Evolutionary conservation across 2,329 filamentous ascomycete genomes (phyloP).

Genomic region (Penicillium palitans): DNA sequence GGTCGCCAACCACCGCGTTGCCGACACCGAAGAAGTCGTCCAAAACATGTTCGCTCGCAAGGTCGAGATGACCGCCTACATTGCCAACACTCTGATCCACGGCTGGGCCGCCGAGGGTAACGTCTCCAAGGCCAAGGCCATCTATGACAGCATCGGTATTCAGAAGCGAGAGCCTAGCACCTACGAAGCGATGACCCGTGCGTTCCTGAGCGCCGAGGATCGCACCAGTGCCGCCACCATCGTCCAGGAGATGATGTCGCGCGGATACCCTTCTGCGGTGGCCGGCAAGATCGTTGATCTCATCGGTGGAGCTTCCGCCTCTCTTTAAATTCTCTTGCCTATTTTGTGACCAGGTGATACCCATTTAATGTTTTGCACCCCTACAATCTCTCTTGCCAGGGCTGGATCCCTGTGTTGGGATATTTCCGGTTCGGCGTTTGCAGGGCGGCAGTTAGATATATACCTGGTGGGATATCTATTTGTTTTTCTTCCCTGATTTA

Average conservation of each 20-base stretch:
- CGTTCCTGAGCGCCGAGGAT: slow-evolving; percentile 81
- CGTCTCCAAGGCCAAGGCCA: slow-evolving; percentile 71
- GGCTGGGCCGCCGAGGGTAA: slow-evolving; percentile 88
- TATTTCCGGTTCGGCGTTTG: slow-evolving; percentile 30
- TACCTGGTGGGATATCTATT: slow-evolving; percentile 19
- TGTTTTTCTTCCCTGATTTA: slow-evolving; percentile 7
- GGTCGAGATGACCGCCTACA: slow-evolving; percentile 91
- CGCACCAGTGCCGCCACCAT: slow-evolving; percentile 73
- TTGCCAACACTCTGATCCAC: slow-evolving; percentile 96
- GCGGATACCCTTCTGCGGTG: slow-evolving; percentile 89
- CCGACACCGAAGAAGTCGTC: slow-evolving; percentile 72
- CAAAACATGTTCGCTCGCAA: slow-evolving; percentile 70
- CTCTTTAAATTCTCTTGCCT: slow-evolving; percentile 23
- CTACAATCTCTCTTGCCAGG: slow-evolving; percentile 28
- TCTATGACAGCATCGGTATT: slow-evolving; percentile 76
- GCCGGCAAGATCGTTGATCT: slow-evolving; percentile 92
- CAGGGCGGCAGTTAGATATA: slow-evolving; percentile 29
- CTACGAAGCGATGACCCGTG: slow-evolving; percentile 97
- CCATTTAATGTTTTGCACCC: slow-evolving; percentile 13
- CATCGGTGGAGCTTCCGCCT: slow-evolving; percentile 55
- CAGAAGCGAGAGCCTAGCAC: slow-evolving; percentile 91
- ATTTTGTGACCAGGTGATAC: slow-evolving; percentile 9
- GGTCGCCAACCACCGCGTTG: slow-evolving; percentile 88
- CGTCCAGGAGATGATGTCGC: slow-evolving; percentile 84
- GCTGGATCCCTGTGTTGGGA: slow-evolving; percentile 38